phyloP scores from a whole-genome alignment of 2,329 filamentous ascomycete species.

The Elsinoe arachidis region DNA sequence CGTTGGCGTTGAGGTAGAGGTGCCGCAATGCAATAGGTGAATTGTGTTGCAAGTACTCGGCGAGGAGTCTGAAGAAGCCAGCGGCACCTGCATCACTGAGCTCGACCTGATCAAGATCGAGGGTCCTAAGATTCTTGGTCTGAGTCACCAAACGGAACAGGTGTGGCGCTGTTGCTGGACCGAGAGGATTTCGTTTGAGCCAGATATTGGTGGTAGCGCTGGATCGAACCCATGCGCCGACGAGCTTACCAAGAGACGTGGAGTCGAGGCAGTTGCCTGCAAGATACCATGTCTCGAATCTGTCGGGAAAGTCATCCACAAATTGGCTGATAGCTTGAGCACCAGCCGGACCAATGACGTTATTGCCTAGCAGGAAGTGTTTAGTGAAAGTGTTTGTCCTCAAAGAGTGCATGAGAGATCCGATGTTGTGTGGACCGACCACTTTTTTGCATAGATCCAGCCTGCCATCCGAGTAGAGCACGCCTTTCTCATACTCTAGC shows the following conservation, averaged over 20 bases:
- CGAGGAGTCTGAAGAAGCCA: slow-evolving; percentile 34
- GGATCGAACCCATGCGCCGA: slow-evolving; percentile 38
- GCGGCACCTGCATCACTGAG: slow-evolving; percentile 41
- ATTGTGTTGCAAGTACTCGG: slow-evolving; percentile 14
- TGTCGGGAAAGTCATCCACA: slow-evolving; percentile 36
- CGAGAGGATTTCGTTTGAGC: slow-evolving; percentile 48
- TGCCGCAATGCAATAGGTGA: slow-evolving; percentile 21
- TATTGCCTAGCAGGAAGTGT: slow-evolving; percentile 48
- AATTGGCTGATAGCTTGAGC: slow-evolving; percentile 41
- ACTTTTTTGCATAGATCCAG: slow-evolving; percentile 51
- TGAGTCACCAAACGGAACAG: slow-evolving; percentile 39
- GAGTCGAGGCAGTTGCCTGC: slow-evolving; percentile 47
- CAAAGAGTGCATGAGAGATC: slow-evolving; percentile 42
- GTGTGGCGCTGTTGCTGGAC: slow-evolving; percentile 31
- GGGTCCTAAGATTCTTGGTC: slow-evolving; percentile 37
- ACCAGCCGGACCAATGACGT: slow-evolving; percentile 44
- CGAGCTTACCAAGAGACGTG: slow-evolving; percentile 34
- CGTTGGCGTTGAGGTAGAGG: slow-evolving; percentile 28
- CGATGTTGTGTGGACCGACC: slow-evolving; percentile 44
- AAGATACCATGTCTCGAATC: slow-evolving; percentile 49
- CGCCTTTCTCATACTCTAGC: slow-evolving; percentile 33
- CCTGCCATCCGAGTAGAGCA: slow-evolving; percentile 44
- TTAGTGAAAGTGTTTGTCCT: slow-evolving; percentile 40
- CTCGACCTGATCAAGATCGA: slow-evolving; percentile 48
- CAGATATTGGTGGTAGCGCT: slow-evolving; percentile 42